Conservation (phyloP, 352 stramenopile genomes). For the Hyaloperonospora arabidopsidis region DNA sequence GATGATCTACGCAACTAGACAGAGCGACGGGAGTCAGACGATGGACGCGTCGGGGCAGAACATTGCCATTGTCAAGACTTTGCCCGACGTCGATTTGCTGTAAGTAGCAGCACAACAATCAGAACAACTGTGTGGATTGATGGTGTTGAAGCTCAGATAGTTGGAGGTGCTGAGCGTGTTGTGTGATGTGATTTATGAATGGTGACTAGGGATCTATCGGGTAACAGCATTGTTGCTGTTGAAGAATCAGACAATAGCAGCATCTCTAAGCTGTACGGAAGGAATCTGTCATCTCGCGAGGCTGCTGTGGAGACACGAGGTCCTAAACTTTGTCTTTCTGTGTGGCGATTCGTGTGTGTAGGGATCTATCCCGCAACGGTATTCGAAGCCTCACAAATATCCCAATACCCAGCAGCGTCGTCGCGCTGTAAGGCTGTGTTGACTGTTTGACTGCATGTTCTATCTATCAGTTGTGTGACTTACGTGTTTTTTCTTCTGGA, state of each 20-base stretch:
- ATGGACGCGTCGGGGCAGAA: slow-evolving; percentile 26
- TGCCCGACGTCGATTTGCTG: slow-evolving; percentile 23
- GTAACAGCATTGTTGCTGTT: slow-evolving; percentile 18
- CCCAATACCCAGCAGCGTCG: slow-evolving; percentile 20
- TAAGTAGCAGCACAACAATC: slow-evolving; percentile 6
- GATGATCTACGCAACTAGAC: slow-evolving; percentile 16
- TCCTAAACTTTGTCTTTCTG: not conserved
- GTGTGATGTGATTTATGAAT: not conserved
- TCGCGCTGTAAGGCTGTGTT: slow-evolving; percentile 16
- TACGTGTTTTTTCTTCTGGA: not conserved
- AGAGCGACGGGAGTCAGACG: slow-evolving; percentile 23
- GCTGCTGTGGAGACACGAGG: not conserved
- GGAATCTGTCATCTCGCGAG: not conserved
- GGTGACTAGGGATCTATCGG: slow-evolving; percentile 19
- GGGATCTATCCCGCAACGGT: slow-evolving; percentile 24
- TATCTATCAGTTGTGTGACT: too few species aligned
- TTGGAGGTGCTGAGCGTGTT: not conserved
- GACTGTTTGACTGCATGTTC: too few species aligned
- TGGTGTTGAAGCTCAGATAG: not conserved
- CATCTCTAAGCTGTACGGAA: slow-evolving; percentile 20
- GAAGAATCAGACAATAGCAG: slow-evolving; percentile 5
- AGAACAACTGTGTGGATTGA: not conserved
- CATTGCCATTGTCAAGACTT: slow-evolving; percentile 23
- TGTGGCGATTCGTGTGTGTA: slow-evolving; percentile 8
- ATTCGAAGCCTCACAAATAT: slow-evolving; percentile 20